Base-by-base conservation (phyloP, 75 land plant genomes). In the Sequoia sempervirens region DNA sequence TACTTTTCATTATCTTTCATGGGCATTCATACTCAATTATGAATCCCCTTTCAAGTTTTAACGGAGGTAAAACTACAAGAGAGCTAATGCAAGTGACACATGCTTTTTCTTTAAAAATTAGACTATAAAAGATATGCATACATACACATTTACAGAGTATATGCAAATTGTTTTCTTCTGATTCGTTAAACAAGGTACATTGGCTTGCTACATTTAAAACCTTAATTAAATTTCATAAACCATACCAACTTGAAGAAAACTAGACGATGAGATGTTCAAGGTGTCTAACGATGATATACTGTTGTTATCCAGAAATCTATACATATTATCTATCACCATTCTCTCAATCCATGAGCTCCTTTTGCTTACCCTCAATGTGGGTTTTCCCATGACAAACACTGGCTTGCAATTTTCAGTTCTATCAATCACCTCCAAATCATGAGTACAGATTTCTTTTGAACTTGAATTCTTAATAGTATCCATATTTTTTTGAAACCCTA, bases 301-400 rank as follows among this genome's bases (percentile, higher is more conserved):
- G 64, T 89, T 91, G 32, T 83, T 91, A 66, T 82, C 79, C 61
- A 91, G 83, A 73, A 91, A 87, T 58, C 84, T 81, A 58, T 91
- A 91, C 37, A 91, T 26, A n/a, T 76, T 41, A 81, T 86, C 82
- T 1, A 83, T 84, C 20, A 85, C 82, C 9, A 87, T 34, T 13
- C 85, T n/a, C 46, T 82, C 80, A n/a, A 85, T 46, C 70, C 84
- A 87, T 2, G 69, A 40, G 28, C 80, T 81, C n/a, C 72, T 80
- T 15, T 83, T 46, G 52, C 37, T 79, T 5, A 58, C 72, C 80
- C 61, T 87, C 36, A 91, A 82, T 12, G 85, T 81, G 36, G 83
- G 75, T 84, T 85, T 86, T 28, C 91, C 93, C 80, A 92, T 52
- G 11, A 92, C 90, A 81, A 86, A 90, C 18, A 88, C 87, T 9